Evolutionary conservation across 495 filamentous ascomycete genomes (phyloP), one percentile per base, ranked within the genome.

Genomic region (Aspergillus panamensis): DNA sequence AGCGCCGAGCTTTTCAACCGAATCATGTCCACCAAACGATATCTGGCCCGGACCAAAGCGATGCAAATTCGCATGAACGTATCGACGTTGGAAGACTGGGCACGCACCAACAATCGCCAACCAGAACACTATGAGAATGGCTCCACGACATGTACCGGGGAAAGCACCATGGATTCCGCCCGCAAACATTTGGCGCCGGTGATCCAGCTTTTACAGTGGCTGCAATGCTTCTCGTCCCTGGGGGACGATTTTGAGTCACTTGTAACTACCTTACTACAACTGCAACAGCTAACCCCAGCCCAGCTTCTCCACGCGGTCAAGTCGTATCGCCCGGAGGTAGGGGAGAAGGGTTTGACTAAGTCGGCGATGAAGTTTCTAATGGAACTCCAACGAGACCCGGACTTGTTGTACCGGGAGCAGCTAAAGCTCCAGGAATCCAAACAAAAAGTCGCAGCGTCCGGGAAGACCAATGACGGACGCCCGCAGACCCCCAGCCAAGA

Each of bases 41-140:
- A 97, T 65, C 82, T 99, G 7, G 92, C 94, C 6, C 85, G 94
- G 31, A 99, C 94, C 13, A 99, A 99, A 70, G 94, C 94, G 6
- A 97, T 99, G 94, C 95, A 99, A 66, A 97, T 99, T 58, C 90
- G 94, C 59, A 96, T 99, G 90, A 99, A 99, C 68, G 85, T 97
- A 25, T 97, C 94, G 4, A 84, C 82, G 2, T 78, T 99, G 43
- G 94, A 99, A 70, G 94, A 99, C 67, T 99, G 94, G 94, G 94
- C 93, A 1, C 81, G 92, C 13, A 77, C 81, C 25, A 99, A 97
- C 72, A 97, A 96, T 65, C 85, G 95, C 14, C 85, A 95, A 62
- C 92, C 94, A 8, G 94, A 96, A 68, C 94, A 97, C 68, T 97
- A 91, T 66, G 94, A 99, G 68, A 87, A 90, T 57, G 94, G 93